Evolutionary conservation across 2,329 filamentous ascomycete species (phyloP).

Genomic region (Fusarium agapanthi): DNA sequence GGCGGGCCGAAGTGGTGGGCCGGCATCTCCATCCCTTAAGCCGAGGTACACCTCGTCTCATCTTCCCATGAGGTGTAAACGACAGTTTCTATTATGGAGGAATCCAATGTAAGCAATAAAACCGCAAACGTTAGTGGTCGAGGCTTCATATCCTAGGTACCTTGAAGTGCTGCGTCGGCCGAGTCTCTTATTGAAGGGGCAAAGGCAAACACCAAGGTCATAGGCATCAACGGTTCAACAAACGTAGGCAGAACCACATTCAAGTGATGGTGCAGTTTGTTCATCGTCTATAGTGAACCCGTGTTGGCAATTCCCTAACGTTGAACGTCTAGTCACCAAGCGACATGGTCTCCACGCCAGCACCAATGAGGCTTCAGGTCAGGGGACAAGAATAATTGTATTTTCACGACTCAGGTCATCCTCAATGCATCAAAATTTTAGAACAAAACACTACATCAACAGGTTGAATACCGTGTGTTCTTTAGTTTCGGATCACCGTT

Average conservation of each 20-base stretch:
- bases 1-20: constrained; percentile 22
- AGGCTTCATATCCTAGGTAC: neutral
- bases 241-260: neutral
- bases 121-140: neutral
- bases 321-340: neutral
- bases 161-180: neutral
- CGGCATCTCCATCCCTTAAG: constrained; percentile 7
- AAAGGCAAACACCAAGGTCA: neutral
- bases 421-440: neutral
- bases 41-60: constrained; percentile 26
- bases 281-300: neutral
- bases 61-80: neutral
- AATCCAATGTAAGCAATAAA: neutral
- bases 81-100: neutral
- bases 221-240: neutral
- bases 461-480: too few relatives aligned
- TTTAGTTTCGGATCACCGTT: neutral
- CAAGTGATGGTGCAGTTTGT: neutral
- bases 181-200: neutral
- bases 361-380: neutral
- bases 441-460: neutral
- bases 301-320: neutral
- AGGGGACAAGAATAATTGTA: neutral
- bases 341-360: neutral
- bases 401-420: neutral